Conservation (phyloP, 1,284 basidiomycete genomes). For the Cryptococcus jaspeensis region DNA sequence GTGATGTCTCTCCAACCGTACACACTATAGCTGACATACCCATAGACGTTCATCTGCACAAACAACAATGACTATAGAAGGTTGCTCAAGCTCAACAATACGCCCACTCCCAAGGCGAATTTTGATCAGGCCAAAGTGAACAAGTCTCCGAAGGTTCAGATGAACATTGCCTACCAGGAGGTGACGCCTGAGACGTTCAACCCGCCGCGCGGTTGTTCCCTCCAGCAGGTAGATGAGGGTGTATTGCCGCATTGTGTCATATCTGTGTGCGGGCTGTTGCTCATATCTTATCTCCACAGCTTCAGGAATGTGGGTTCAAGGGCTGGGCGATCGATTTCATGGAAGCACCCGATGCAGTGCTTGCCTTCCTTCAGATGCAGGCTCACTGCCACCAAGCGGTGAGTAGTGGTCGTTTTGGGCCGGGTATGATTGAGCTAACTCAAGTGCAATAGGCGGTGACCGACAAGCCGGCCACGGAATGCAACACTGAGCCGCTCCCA, state of each 20-base stretch:
- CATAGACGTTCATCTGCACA: conserved; percentile 47
- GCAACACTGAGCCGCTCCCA: conserved; percentile 18
- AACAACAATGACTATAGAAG: conserved; percentile 76
- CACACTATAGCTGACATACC: neutral
- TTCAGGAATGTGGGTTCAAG: conserved; percentile 68
- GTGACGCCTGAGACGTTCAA: conserved; percentile 32
- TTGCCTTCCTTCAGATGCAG: conserved; percentile 58
- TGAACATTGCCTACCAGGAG: conserved; percentile 28
- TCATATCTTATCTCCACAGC: conserved; percentile 51
- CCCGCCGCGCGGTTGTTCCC: conserved; percentile 21
- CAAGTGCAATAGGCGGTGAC: conserved; percentile 38
- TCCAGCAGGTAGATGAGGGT: conserved; percentile 20
- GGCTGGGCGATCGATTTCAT: conserved; percentile 76
- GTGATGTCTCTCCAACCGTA: neutral
- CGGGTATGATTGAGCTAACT: neutral
- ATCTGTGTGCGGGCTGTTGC: neutral
- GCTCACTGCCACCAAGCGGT: neutral
- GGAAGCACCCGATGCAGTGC: conserved; percentile 53
- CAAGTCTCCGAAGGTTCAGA: conserved; percentile 14
- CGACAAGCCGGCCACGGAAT: conserved; percentile 10
- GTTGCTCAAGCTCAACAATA: conserved; percentile 67
- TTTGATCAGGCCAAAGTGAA: too few relatives aligned
- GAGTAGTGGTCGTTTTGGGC: conserved; percentile 7
- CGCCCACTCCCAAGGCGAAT: conserved; percentile 33
- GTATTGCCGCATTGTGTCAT: neutral